A percentile compares a stretch with the other conserved stretches of the same genome.
phyloP scores from a whole-genome alignment of 176 grass and related monocot species.

The Cenchrus purpureus region DNA sequence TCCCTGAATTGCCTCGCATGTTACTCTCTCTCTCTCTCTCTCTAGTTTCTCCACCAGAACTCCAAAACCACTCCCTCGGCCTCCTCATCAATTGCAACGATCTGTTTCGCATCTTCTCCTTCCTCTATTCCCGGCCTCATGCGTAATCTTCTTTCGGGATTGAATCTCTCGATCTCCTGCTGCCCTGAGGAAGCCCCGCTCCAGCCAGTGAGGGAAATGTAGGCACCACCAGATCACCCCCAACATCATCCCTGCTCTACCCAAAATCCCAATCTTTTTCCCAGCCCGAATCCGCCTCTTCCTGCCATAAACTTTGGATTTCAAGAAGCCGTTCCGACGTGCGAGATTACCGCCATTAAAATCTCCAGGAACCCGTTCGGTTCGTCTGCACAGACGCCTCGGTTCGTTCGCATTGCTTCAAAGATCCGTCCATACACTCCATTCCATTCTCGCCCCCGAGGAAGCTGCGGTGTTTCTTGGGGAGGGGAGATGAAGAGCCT shows the following conservation, averaged over 20 bases:
- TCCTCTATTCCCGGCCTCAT: not conserved
- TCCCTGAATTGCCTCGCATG: not conserved
- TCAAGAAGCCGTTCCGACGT: not conserved
- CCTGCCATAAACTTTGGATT: conserved; percentile 12
- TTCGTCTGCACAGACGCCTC: conserved; percentile 11
- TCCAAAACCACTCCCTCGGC: not conserved
- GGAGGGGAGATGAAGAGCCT: conserved; percentile 68
- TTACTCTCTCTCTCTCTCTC: not conserved
- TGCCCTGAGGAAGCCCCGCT: not conserved
- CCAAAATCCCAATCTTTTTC: not conserved
- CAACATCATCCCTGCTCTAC: not conserved
- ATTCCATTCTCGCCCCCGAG: not conserved
- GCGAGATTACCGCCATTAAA: conserved; percentile 11
- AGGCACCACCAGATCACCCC: conserved; percentile 7
- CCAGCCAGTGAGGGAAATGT: conserved; percentile 40
- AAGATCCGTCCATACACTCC: conserved; percentile 10
- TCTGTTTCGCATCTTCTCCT: not conserved
- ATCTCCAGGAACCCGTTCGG: conserved; percentile 12
- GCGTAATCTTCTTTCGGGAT: conserved; percentile 3
- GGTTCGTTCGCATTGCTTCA: conserved; percentile 34
- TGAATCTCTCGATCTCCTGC: conserved; percentile 9
- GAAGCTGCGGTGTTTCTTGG: not conserved
- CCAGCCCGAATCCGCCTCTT: not conserved
- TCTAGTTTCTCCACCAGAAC: conserved; percentile 4
- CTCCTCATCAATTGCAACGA: not conserved